Base-by-base conservation (phyloP, 192 early-diverging fungal species). In the Entophlyctis luteolus region DNA sequence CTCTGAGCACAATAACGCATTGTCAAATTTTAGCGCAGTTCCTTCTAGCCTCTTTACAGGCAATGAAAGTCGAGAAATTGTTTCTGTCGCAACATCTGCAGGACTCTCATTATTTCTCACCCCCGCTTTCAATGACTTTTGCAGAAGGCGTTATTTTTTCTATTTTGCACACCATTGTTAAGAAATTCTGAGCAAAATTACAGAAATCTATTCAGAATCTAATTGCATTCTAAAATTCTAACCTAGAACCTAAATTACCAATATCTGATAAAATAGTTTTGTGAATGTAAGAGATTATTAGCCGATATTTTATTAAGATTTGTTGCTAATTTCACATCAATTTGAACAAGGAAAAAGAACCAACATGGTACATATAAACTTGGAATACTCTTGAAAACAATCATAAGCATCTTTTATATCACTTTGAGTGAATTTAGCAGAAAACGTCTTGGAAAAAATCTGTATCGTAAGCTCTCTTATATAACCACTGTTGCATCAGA, bases 361-460 rank as follows among this genome's bases (percentile, higher is more conserved):
- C 50, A 52, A 52, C 50, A 14, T 18, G 50, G 50, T 52, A 14
- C 50, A 52, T 23, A 52, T 52, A 52, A 52, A 52, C 50, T 52
- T 52, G 50, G 50, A 52, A 22, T 52, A 52, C 50, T 52, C 50
- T 52, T 52, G 50, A 52, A 52, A 52, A 52, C 23, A 52, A 52
- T 52, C 50, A 52, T 52, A 5, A 52, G 22, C 50, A 52, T 27
- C 14, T 52, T 52, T 52, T 52, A 10, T 18, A 52, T 52, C 50
- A 52, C 50, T 52, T 14, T 52, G 50, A 52, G 14, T 14, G 50
- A 52, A 52, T 52, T 52, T 52, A 52, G 50, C 50, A 52, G 50
- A 52, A 5, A 52, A 23, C 22, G 50, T 23, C 50, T 52, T n/a
- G n/a, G 23, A 52, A 52, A 52, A 52, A 52, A 52, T 18, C 50